Base-by-base conservation (phyloP, 257 asterid species). In the Solanum ahanhuiri region DNA sequence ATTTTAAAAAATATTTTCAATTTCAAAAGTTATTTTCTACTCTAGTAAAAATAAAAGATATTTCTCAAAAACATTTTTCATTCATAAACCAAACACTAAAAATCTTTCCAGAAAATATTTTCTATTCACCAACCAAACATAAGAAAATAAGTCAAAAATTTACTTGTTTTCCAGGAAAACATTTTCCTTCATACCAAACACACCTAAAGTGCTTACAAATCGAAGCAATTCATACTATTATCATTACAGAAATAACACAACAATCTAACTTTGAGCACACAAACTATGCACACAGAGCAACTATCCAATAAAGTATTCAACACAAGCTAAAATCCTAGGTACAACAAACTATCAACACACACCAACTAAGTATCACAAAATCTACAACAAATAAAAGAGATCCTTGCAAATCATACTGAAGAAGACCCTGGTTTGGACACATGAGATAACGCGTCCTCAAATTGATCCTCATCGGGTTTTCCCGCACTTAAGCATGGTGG, bases 401-500 rank as follows among this genome's bases (percentile, higher is more conserved):
- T 17, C 20, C 17, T 66, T 87, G 82, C 89, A 87, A 83, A 67
- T 67, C 88, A 92, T 58, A 85, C 91, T 15, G 41, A 23, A 34
- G 83, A 28, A 22, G 95, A 86, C 48, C 87, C 94, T 25, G 94
- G 37, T 87, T 90, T 87, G 2, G 95, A 88, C 35, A 91, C 94
- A 1, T 88, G 96, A 85, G 98, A 93, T 34, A 94, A 70, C 17
- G 97, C 98, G 87, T 92, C 96, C 43, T 92, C 99, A 76, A 91
- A 93, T 89, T 89, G 94, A 67, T 93, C 93, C 33, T 92, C 98
- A 3, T 91, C 97, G 1, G 83, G 88, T 88, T 97, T 97, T 54
- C 90, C 98, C 8, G 92, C 86, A 85, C 93, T 83, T 92, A 96
- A 86, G 92, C 98, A 45, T 34, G 93, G 93, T 11, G 99, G 98